These are phyloP conservation scores for Sclerotinia glacialis DNA, from an alignment of 2,329 filamentous ascomycete genomes.

Conservation along the genomic window DNA sequence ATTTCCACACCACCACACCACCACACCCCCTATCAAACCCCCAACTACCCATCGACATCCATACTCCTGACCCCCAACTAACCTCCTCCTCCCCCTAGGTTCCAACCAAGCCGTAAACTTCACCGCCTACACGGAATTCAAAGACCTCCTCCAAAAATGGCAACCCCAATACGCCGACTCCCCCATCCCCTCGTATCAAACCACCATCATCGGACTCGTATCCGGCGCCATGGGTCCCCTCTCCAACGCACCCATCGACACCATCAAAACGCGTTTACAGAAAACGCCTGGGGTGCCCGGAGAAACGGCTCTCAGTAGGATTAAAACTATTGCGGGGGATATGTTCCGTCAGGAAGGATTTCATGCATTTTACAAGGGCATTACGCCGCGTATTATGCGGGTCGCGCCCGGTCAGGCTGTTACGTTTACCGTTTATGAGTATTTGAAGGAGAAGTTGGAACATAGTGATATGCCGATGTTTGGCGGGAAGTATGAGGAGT, in stretches of 20 bases:
- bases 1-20: neutral
- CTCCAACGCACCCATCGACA: conserved; percentile 96
- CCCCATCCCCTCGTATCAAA: conserved; percentile 83
- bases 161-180: conserved; percentile 66
- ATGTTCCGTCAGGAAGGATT: conserved; percentile 95
- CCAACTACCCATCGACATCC: too few species aligned
- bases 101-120: conserved; percentile 98
- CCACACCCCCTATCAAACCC: neutral
- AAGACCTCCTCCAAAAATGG: conserved; percentile 67
- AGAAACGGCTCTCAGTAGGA: conserved; percentile 75
- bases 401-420: conserved; percentile 92
- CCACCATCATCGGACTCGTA: conserved; percentile 80
- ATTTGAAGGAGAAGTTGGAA: conserved; percentile 69
- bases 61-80: neutral
- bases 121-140: conserved; percentile 94
- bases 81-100: conserved; percentile 23
- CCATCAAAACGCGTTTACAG: conserved; percentile 96
- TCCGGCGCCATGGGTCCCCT: conserved; percentile 93
- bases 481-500: conserved; percentile 67
- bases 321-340: conserved; percentile 71
- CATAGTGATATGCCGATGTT: conserved; percentile 56
- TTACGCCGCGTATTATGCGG: conserved; percentile 95
- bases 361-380: conserved; percentile 97
- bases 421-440: conserved; percentile 76
- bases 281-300: conserved; percentile 81